phyloP scores from a whole-genome alignment of 306 rosid genomes.

The Cucurbita maxima region DNA sequence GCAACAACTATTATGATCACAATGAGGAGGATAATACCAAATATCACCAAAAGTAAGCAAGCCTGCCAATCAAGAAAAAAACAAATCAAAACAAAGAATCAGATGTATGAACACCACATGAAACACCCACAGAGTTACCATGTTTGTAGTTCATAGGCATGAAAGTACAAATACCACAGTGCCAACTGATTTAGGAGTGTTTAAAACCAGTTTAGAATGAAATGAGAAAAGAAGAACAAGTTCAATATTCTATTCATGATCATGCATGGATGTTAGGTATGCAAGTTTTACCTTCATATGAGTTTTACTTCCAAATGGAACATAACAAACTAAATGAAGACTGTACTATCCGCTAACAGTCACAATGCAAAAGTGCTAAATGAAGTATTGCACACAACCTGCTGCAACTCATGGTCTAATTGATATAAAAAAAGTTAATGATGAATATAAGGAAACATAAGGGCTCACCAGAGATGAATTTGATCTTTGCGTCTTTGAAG shows the following conservation, averaged over 20 bases:
- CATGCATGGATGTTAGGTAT: neutral
- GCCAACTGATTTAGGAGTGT: neutral
- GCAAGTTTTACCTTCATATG: neutral
- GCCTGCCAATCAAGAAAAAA: slow-evolving; percentile 23
- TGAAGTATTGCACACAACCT: too few relatives aligned
- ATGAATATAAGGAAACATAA: neutral
- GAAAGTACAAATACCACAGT: neutral
- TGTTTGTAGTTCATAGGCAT: neutral
- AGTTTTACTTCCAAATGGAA: neutral
- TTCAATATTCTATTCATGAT: neutral
- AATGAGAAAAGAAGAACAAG: neutral
- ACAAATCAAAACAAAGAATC: neutral
- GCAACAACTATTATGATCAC: slow-evolving; percentile 73
- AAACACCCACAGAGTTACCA: neutral
- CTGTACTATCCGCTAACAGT: neutral
- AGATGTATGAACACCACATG: neutral
- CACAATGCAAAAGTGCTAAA: neutral
- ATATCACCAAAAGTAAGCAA: slow-evolving; percentile 91
- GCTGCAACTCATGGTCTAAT: too few relatives aligned
- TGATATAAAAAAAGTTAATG: too few relatives aligned
- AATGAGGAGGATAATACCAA: slow-evolving; percentile 82
- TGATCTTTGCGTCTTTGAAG: slow-evolving; percentile 75
- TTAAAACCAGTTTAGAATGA: neutral
- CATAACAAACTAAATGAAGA: neutral
- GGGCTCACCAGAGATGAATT: slow-evolving; percentile 77